Evolutionary conservation across 2,329 filamentous ascomycete genomes (phyloP).

Genomic region (Colletotrichum graminicola): DNA sequence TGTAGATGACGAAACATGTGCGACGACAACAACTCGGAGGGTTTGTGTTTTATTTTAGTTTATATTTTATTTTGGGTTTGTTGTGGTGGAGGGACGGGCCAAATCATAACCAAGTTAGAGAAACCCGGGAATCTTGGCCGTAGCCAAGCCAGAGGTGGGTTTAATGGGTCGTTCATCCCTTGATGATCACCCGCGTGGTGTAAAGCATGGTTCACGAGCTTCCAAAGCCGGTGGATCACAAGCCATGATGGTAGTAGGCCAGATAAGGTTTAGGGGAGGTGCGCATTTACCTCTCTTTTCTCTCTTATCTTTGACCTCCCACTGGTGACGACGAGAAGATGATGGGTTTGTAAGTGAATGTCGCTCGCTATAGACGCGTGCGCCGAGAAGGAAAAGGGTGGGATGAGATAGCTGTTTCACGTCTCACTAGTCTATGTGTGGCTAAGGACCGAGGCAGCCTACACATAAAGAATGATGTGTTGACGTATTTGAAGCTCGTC

Average conservation of each 20-base stretch:
- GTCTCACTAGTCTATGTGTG: slow-evolving; percentile 9
- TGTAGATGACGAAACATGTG: neutral
- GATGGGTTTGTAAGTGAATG: neutral
- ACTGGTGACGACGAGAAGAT: slow-evolving; percentile 4
- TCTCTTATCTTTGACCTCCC: neutral
- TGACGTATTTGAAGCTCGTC: neutral
- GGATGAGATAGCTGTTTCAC: slow-evolving; percentile 37
- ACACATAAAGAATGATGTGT: neutral
- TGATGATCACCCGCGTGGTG: neutral
- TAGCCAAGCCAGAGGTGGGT: slow-evolving; percentile 1
- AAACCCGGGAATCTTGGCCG: neutral
- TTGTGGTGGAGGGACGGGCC: slow-evolving; percentile 17
- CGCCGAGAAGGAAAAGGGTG: slow-evolving; percentile 15
- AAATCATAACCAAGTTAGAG: neutral
- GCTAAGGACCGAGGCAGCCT: slow-evolving; percentile 4
- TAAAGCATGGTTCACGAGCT: neutral
- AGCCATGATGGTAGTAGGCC: neutral
- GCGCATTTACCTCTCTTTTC: neutral
- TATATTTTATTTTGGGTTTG: slow-evolving; percentile 7
- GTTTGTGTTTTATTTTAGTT: neutral
- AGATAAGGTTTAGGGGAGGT: slow-evolving; percentile 13
- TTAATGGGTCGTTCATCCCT: slow-evolving; percentile 10
- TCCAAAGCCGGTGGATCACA: neutral
- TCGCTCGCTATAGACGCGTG: slow-evolving; percentile 11
- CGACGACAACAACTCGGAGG: neutral